Conservation (phyloP, 2,329 filamentous ascomycete species). For the Botryotinia narcissicola region DNA sequence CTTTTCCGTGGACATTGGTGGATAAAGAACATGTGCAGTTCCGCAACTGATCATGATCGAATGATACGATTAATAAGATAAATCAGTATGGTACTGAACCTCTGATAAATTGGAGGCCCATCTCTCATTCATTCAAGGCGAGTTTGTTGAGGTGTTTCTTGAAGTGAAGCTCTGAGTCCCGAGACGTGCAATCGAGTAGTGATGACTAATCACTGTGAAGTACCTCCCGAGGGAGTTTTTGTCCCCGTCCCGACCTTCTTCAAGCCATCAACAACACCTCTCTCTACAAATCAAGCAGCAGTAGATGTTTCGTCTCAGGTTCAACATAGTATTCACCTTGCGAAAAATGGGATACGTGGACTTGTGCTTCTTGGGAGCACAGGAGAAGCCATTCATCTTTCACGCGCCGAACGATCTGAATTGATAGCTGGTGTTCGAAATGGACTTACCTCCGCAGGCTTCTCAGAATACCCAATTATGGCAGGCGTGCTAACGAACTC, state of each 20-base stretch:
- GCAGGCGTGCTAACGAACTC: slow-evolving; percentile 55
- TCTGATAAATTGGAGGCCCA: not conserved
- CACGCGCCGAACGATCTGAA: slow-evolving; percentile 48
- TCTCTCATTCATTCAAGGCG: not conserved
- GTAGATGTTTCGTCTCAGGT: slow-evolving; percentile 55
- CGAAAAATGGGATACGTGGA: slow-evolving; percentile 55
- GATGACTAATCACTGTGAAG: slow-evolving; percentile 7
- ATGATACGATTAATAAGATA: not conserved
- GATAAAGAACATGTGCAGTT: not conserved
- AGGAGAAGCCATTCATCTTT: slow-evolving; percentile 60
- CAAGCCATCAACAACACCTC: slow-evolving; percentile 26
- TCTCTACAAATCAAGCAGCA: slow-evolving; percentile 32
- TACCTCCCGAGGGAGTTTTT: slow-evolving; percentile 46
- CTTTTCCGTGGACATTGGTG: slow-evolving; percentile 10
- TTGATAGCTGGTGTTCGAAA: slow-evolving; percentile 14
- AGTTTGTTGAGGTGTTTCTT: not conserved
- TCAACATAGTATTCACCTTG: slow-evolving; percentile 56
- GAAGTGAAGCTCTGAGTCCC: not conserved
- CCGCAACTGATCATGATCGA: not conserved
- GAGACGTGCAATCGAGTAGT: not conserved
- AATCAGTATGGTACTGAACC: not conserved
- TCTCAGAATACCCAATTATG: slow-evolving; percentile 56
- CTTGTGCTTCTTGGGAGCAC: slow-evolving; percentile 61
- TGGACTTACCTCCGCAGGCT: slow-evolving; percentile 53
- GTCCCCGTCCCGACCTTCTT: slow-evolving; percentile 61